A percentile compares a stretch with the other conserved stretches of the same genome.
phyloP scores from a whole-genome alignment of 352 stramenopile species.

The Pythium inflatum region DNA sequence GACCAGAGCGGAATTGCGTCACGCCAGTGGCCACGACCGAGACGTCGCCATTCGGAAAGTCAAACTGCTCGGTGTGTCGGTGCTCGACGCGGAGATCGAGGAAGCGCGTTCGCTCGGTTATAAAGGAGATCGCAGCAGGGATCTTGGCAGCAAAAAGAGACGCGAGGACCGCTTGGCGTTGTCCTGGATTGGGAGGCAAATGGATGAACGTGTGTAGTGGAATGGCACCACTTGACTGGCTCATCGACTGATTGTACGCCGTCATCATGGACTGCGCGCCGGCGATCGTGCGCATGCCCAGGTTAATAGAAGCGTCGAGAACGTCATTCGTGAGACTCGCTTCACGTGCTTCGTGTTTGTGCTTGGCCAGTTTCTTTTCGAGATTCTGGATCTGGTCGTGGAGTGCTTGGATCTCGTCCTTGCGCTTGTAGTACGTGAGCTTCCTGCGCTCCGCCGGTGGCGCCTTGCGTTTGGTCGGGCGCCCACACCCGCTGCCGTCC shows the following conservation, averaged over 20 bases:
- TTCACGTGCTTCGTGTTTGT: neutral
- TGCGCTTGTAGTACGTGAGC: slow-evolving; percentile 22
- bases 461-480: too few species aligned
- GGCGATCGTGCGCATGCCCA: slow-evolving; percentile 4
- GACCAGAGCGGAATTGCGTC: slow-evolving; percentile 11
- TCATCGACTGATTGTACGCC: neutral
- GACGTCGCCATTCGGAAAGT: slow-evolving; percentile 2
- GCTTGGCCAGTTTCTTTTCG: neutral
- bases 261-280: slow-evolving; percentile 19
- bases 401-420: slow-evolving; percentile 24
- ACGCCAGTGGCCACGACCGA: slow-evolving; percentile 12
- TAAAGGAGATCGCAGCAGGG: neutral
- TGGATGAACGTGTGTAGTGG: slow-evolving; percentile 12
- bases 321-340: neutral
- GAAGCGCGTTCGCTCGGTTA: slow-evolving; percentile 19
- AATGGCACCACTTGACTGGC: neutral
- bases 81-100: neutral
- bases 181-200: neutral
- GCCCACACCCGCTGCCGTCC: slow-evolving; percentile 3
- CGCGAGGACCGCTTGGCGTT: neutral
- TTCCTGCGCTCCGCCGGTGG: slow-evolving; percentile 19
- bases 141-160: neutral
- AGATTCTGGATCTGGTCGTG: slow-evolving; percentile 9
- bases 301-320: neutral
- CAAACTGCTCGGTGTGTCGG: slow-evolving; percentile 9